Base-by-base conservation (phyloP, 805 yeast genomes). In the Candida coleopterorum region DNA sequence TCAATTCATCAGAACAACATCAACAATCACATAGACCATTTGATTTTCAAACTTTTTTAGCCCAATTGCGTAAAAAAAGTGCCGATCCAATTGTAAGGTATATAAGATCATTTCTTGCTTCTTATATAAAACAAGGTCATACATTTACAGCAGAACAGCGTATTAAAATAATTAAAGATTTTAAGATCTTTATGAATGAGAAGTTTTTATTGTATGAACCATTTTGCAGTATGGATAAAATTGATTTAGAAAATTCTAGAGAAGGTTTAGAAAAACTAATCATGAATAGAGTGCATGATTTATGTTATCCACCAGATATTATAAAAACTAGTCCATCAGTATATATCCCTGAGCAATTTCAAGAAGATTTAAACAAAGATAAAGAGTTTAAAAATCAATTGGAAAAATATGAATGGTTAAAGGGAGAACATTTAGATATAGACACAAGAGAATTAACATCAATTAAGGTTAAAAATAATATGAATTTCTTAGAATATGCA, bases 221-320 rank as follows among this genome's bases (percentile, higher is more conserved):
- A 1, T 90, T 93, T 56, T 71, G 76, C 16, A 62, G 75, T 3
- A 71, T 86, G 65, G 65, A 59, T 29, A 78, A 77, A 12, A 74
- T 69, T 2, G 67, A 68, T 15, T 61, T 85, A 34, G 78, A 71
- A 25, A 87, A 89, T 52, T 81, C 95, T 2, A 65, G 80, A 46
- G 97, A 88, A 48, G 98, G 98, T 0, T 70, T 93, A 49, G 99
- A 93, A 58, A 93, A 93, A 56, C 69, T 93, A 29, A 71, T 94
- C 8, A 86, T 89, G 95, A 89, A 90, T 38, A 71, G 95, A 44
- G 59, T 94, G 2, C 89, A 87, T 55, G 68, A 69, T 1, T 76
- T 74, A 37, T 82, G 90, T 21, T 94, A 84, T 52, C 79, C 97
- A 0, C 97, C 97, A 0, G 75, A 69, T 29, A 72, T 76, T n/a